Base-by-base conservation (phyloP, 2,329 filamentous ascomycete genomes). In the Botrytis hyacinthi region DNA sequence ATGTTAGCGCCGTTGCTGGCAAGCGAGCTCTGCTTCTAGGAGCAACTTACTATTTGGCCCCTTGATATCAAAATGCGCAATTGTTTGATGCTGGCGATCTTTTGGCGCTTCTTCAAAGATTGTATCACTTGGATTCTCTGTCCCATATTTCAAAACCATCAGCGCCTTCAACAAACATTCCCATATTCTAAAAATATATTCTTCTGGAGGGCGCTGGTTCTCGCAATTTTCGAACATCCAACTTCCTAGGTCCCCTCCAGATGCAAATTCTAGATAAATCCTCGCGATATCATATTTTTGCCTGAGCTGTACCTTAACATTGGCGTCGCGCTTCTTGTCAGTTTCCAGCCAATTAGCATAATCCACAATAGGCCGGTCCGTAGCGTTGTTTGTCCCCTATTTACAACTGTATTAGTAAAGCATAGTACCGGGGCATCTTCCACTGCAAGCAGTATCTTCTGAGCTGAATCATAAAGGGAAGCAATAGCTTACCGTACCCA, bases 221-320 rank as follows among this genome's bases (percentile, higher is more conserved):
- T 16, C 0, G 32, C n/a, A 62, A n/a, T 70, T 20, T 2, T 22
- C 7, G 3, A 0, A 0, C 66, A 69, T 42, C 66, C 66, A 69
- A 18, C 14, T 1, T 7, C 7, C 5, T 59, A 71, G 26, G 51
- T 71, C 69, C 22, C 59, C 59, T 32, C 40, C 7, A 54, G 32
- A 26, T 51, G 59, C 69, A 42, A 18, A 71, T 71, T 71, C 69
- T 26, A 71, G 10, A 32, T 71, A 71, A n/a, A 71, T 71, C 8
- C 69, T 66, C 26, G 44, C n/a, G 2, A 65, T 44, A 18, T 66
- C 69, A 10, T 40, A 3, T 7, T 12, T n/a, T 8, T 16, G 6
- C 6, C 4, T 20, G 48, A 69, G 66, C 32, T 69, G 48, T 32
- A 7, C 14, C 37, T 32, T 14, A 4, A 69, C 14, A 8, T 32